A percentile compares a stretch with the other conserved stretches of the same genome.
Evolutionary conservation across 2,329 filamentous ascomycete genomes (phyloP).

Genomic region (Thyridium curvatum): DNA sequence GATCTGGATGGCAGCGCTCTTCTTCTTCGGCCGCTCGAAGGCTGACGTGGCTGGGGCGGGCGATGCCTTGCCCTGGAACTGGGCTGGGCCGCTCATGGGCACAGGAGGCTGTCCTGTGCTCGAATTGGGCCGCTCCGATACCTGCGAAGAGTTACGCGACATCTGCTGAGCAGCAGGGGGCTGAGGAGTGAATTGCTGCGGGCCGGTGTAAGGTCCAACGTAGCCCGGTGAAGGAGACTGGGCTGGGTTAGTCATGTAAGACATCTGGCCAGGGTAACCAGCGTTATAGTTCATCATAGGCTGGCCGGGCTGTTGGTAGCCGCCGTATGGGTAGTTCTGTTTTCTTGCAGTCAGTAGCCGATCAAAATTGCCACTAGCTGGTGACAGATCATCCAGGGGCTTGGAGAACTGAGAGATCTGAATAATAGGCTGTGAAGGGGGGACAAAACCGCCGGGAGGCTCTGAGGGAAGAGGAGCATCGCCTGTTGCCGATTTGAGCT

Average conservation of each 20-base stretch:
- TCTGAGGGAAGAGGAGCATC: conserved; percentile 13
- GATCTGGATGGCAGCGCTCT: conserved; percentile 71
- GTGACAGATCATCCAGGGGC: conserved; percentile 53
- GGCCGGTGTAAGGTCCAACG: conserved; percentile 37
- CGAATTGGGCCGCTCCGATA: conserved; percentile 59
- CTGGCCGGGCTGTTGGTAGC: conserved; percentile 24
- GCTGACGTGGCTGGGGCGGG: conserved; percentile 18
- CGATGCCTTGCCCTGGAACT: conserved; percentile 31
- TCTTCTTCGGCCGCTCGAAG: conserved; percentile 56
- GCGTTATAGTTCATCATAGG: conserved; percentile 15
- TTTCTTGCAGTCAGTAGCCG: conserved; percentile 63
- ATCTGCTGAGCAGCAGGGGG: conserved; percentile 56
- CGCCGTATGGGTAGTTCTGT: conserved; percentile 56
- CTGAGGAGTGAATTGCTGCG: conserved; percentile 21
- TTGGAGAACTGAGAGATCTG: conserved; percentile 18
- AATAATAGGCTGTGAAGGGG: conserved; percentile 18
- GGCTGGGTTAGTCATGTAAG: conserved; percentile 31
- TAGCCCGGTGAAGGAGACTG: conserved; percentile 44
- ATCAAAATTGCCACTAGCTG: conserved; percentile 65
- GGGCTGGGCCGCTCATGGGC: conserved; percentile 53
- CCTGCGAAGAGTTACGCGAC: conserved; percentile 78
- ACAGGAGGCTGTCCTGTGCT: conserved; percentile 61
- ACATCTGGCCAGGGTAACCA: conserved; percentile 13
- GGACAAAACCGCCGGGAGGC: conserved; percentile 16
- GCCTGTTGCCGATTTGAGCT: conserved; percentile 13